These are phyloP conservation scores for Tuber aestivum DNA, from an alignment of 495 filamentous ascomycete genomes.

Conservation along the genomic window DNA sequence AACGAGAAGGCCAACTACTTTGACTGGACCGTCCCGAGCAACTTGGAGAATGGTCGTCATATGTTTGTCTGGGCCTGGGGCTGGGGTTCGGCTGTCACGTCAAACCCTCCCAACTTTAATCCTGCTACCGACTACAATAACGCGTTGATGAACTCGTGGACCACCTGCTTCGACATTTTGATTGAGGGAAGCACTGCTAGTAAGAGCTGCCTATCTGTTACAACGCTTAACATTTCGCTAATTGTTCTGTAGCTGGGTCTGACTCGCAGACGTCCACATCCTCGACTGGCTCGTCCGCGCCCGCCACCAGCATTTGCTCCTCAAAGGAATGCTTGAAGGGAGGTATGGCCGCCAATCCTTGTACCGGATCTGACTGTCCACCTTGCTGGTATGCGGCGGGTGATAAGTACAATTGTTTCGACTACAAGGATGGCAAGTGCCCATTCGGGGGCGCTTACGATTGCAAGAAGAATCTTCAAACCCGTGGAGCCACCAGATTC, in stretches of 20 bases:
- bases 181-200: constrained; percentile 22
- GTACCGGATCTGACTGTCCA: constrained; percentile 31
- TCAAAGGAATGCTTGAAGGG: constrained; percentile 28
- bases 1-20: constrained; percentile 42
- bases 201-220: constrained; percentile 7
- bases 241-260: constrained; percentile 11
- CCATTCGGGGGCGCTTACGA: constrained; percentile 39
- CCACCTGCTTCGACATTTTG: constrained; percentile 35
- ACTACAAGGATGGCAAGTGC: constrained; percentile 31
- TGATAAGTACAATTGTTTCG: constrained; percentile 29
- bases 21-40: constrained; percentile 18
- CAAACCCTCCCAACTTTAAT: constrained; percentile 16
- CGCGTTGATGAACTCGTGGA: constrained; percentile 20
- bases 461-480: constrained; percentile 32
- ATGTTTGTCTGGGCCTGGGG: constrained; percentile 41
- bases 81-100: constrained; percentile 12
- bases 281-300: not conserved
- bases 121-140: constrained; percentile 16
- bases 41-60: constrained; percentile 32
- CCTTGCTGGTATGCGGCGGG: constrained; percentile 35
- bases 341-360: constrained; percentile 28
- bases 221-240: not conserved
- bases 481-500: constrained; percentile 30
- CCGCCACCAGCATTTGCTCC: constrained; percentile 8
- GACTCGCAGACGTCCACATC: not conserved